Percentiles rank a stretch among this genome's conserved stretches.
Conservation (phyloP, 495 filamentous ascomycete genomes). For the Tuber umbilicatum region DNA sequence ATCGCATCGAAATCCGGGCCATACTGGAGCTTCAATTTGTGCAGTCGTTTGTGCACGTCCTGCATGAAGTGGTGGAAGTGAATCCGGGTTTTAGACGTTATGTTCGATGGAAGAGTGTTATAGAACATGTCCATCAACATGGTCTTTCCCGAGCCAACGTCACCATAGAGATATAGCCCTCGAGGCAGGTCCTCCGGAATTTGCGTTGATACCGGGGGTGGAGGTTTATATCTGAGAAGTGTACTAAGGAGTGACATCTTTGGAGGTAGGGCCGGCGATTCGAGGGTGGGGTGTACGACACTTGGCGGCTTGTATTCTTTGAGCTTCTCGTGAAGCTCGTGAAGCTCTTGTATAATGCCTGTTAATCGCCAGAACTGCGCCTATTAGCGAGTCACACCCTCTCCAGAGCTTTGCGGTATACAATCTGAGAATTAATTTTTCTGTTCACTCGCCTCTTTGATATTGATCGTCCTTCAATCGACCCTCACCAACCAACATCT, state of each 20-base stretch:
- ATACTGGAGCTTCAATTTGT: slow-evolving; percentile 79
- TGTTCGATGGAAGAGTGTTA: slow-evolving; percentile 76
- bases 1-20: slow-evolving; percentile 88
- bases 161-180: slow-evolving; percentile 91
- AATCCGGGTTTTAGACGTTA: slow-evolving; percentile 82
- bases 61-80: slow-evolving; percentile 99
- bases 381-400: slow-evolving; percentile 11
- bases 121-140: slow-evolving; percentile 99
- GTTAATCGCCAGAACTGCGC: neutral
- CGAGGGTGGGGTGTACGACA: slow-evolving; percentile 69
- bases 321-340: slow-evolving; percentile 81
- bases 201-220: slow-evolving; percentile 42
- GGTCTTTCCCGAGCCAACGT: slow-evolving; percentile 96
- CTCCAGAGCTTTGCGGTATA: neutral
- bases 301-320: slow-evolving; percentile 62
- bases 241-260: slow-evolving; percentile 53
- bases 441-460: slow-evolving; percentile 61
- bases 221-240: slow-evolving; percentile 54
- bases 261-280: slow-evolving; percentile 54
- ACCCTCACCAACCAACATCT: slow-evolving; percentile 64
- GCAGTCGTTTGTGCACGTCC: slow-evolving; percentile 86
- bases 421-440: neutral
- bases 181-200: slow-evolving; percentile 71
- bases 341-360: slow-evolving; percentile 82
- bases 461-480: slow-evolving; percentile 78